Evolutionary conservation across 129 eudicot species (phyloP).

Genomic region (Centaurea solstitialis): DNA sequence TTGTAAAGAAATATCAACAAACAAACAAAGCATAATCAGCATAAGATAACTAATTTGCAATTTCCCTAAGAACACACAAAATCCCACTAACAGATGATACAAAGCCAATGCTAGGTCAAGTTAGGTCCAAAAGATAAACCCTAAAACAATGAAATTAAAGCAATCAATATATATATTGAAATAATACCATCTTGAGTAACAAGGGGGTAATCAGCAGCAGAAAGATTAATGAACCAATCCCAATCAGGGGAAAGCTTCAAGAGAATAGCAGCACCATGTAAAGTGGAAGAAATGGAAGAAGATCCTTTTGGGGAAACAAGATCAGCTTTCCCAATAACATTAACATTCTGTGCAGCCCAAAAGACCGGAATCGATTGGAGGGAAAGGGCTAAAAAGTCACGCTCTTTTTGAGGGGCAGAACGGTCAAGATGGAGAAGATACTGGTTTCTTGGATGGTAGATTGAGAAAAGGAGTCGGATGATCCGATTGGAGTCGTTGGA

Average conservation of each 20-base stretch:
- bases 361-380: conserved; percentile 56
- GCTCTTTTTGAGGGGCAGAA: conserved; percentile 61
- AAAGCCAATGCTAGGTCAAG: not conserved
- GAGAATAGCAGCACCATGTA: conserved; percentile 82
- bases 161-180: not conserved
- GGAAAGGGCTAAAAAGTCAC: conserved; percentile 51
- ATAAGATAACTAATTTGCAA: not conserved
- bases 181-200: conserved; percentile 89
- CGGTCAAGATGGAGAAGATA: conserved; percentile 80
- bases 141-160: conserved; percentile 10
- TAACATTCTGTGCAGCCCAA: conserved; percentile 78
- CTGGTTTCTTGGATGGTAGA: conserved; percentile 80
- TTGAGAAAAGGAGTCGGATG: conserved; percentile 57
- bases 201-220: conserved; percentile 87
- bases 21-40: not conserved
- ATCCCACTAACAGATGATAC: not conserved
- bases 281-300: conserved; percentile 53
- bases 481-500: conserved; percentile 53
- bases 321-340: conserved; percentile 74
- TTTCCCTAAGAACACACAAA: not conserved
- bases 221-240: conserved; percentile 95
- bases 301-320: conserved; percentile 56
- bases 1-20: not conserved
- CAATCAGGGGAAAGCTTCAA: conserved; percentile 52
- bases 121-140: conserved; percentile 7